Evolutionary conservation across 345 rosid species (phyloP).

Genomic region (Cardamine occulta): DNA sequence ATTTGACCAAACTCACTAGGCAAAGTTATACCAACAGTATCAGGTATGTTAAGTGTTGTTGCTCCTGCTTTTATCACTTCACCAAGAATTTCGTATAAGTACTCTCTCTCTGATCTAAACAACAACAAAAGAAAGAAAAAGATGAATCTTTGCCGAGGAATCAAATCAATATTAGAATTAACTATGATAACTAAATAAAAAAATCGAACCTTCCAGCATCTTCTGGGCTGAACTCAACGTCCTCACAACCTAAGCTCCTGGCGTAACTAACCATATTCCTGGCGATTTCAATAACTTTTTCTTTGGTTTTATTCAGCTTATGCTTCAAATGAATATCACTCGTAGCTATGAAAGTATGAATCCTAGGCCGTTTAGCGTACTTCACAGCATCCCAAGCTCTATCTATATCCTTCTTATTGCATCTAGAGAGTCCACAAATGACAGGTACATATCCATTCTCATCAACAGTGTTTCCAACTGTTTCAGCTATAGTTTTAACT

Average conservation of each 20-base stretch:
- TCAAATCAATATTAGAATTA: slow-evolving; percentile 46
- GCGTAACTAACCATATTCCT: slow-evolving; percentile 72
- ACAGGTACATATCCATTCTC: slow-evolving; percentile 81
- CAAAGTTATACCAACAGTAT: slow-evolving; percentile 87
- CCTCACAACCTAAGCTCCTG: slow-evolving; percentile 85
- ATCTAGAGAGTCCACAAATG: slow-evolving; percentile 89
- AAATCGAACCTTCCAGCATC: slow-evolving; percentile 93
- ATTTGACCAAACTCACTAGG: slow-evolving; percentile 82
- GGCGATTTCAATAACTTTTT: slow-evolving; percentile 77
- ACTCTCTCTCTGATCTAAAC: slow-evolving; percentile 81
- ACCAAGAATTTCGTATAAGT: slow-evolving; percentile 75
- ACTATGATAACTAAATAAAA: neutral
- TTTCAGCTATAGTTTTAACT: slow-evolving; percentile 69
- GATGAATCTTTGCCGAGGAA: slow-evolving; percentile 37
- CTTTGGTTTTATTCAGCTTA: slow-evolving; percentile 75
- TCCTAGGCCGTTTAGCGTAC: slow-evolving; percentile 76
- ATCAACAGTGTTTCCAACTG: slow-evolving; percentile 69
- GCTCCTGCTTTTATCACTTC: slow-evolving; percentile 98
- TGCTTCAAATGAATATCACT: slow-evolving; percentile 83
- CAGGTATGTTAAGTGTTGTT: slow-evolving; percentile 90
- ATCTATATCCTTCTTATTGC: slow-evolving; percentile 75
- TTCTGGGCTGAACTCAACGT: slow-evolving; percentile 93
- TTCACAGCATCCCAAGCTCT: slow-evolving; percentile 92
- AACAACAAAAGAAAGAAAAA: neutral
- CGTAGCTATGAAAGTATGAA: slow-evolving; percentile 89